phyloP scores from a whole-genome alignment of 192 early-diverging fungal species.

The Coemansia sp. region DNA sequence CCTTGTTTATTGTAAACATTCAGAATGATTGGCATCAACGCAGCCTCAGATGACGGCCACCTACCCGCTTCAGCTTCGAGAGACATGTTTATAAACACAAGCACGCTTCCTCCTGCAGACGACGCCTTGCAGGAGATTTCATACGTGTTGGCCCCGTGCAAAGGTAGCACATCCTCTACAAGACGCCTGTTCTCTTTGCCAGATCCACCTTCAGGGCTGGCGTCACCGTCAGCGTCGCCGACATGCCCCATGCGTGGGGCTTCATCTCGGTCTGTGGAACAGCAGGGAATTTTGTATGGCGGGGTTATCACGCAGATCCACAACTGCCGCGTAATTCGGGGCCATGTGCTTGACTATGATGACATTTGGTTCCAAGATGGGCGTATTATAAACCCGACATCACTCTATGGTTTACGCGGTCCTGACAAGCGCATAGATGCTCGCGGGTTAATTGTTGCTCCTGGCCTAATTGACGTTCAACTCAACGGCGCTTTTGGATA shows the following conservation, averaged over 20 bases:
- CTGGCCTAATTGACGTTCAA: constrained; percentile 71
- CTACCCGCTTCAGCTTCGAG: not conserved
- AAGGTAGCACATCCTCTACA: not conserved
- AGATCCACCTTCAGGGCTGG: constrained; percentile 20
- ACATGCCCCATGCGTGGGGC: not conserved
- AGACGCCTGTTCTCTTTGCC: constrained; percentile 20
- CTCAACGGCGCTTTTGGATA: constrained; percentile 77
- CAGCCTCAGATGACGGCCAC: not conserved
- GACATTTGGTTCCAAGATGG: constrained; percentile 70
- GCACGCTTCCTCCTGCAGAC: not conserved
- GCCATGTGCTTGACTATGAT: constrained; percentile 62
- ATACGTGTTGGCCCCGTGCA: not conserved
- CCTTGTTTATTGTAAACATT: not conserved
- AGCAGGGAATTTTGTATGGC: constrained; percentile 13
- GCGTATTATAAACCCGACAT: constrained; percentile 67
- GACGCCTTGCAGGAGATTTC: not conserved
- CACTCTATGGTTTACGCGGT: constrained; percentile 59
- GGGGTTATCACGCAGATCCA: constrained; percentile 59
- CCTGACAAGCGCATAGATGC: constrained; percentile 65
- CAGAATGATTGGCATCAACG: not conserved
- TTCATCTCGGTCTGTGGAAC: constrained; percentile 3
- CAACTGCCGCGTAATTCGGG: constrained; percentile 65
- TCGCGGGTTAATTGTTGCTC: constrained; percentile 60
- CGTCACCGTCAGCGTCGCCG: constrained; percentile 9
- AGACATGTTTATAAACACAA: not conserved